A percentile compares a stretch with the other conserved stretches of the same genome.
These are phyloP conservation scores for Mortierella alpina DNA, from an alignment of 192 early-diverging fungal species.

Conservation along the genomic window DNA sequence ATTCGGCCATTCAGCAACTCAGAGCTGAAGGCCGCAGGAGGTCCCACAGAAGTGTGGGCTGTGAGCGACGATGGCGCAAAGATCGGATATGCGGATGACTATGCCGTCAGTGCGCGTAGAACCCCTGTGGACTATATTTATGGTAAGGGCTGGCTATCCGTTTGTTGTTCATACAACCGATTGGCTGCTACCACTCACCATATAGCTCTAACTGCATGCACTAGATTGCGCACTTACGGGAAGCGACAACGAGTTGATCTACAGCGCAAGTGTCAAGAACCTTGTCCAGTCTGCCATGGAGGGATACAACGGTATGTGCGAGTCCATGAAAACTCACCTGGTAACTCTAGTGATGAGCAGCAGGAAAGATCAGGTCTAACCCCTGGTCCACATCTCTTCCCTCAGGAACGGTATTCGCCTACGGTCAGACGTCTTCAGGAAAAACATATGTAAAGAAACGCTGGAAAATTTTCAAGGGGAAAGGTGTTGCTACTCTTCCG, in stretches of 20 bases:
- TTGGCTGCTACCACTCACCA: background rate
- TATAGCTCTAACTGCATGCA: background rate
- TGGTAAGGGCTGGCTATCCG: slow-evolving; percentile 30
- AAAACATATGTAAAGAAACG: slow-evolving; percentile 80
- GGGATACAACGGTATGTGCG: slow-evolving; percentile 87
- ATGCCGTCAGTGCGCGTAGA: slow-evolving; percentile 31
- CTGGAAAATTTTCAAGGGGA: no score
- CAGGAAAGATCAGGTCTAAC: background rate
- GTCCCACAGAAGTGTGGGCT: slow-evolving; percentile 58
- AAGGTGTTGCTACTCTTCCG: background rate
- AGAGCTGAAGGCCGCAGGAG: slow-evolving; percentile 62
- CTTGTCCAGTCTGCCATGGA: slow-evolving; percentile 77
- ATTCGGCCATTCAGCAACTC: slow-evolving; percentile 74
- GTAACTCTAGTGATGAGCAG: background rate
- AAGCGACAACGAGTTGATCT: slow-evolving; percentile 55
- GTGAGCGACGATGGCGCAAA: slow-evolving; percentile 29
- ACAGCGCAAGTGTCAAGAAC: slow-evolving; percentile 52
- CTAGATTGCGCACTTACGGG: slow-evolving; percentile 51
- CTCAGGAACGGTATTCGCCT: slow-evolving; percentile 94
- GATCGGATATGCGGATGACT: slow-evolving; percentile 45
- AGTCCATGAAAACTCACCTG: background rate
- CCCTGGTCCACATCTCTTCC: background rate
- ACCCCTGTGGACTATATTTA: slow-evolving; percentile 52
- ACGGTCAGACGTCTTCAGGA: slow-evolving; percentile 96
- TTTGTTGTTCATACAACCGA: background rate